Evolutionary conservation across 2,329 filamentous ascomycete species (phyloP).

Genomic region (Juglanconis oblonga): DNA sequence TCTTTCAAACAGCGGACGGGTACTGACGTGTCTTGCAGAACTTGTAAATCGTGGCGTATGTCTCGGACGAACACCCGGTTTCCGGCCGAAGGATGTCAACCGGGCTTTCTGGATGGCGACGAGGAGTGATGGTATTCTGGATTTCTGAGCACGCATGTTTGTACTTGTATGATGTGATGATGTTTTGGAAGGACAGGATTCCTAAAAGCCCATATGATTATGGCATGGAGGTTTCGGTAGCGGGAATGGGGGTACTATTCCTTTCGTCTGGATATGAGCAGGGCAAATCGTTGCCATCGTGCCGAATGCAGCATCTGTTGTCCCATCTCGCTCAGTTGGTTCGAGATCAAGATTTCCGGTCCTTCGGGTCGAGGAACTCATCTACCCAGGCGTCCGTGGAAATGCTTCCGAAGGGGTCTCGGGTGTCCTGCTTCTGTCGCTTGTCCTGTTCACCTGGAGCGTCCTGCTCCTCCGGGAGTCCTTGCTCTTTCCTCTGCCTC

Average conservation of each 20-base stretch:
- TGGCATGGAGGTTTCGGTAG: background rate
- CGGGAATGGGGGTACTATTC: background rate
- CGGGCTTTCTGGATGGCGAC: conserved; percentile 25
- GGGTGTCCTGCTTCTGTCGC: background rate
- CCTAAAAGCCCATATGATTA: background rate
- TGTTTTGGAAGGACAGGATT: background rate
- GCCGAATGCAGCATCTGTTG: background rate
- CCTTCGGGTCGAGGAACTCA: background rate
- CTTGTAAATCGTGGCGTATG: conserved; percentile 27
- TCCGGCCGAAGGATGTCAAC: conserved; percentile 28
- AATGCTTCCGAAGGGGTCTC: background rate
- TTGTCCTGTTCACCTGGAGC: too few relatives aligned
- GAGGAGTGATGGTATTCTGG: background rate
- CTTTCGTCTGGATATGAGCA: background rate
- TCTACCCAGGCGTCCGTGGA: background rate
- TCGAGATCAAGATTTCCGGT: background rate
- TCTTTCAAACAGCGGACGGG: background rate
- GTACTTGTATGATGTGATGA: background rate
- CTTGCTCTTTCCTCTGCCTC: conserved; percentile 8
- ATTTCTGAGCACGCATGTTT: background rate
- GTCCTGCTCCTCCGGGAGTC: background rate
- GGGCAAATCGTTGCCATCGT: background rate
- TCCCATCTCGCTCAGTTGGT: background rate
- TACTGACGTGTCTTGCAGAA: conserved; percentile 22
- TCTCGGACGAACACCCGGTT: conserved; percentile 30